Conservation (phyloP, 75 land plant genomes). For the Pinus taeda region DNA sequence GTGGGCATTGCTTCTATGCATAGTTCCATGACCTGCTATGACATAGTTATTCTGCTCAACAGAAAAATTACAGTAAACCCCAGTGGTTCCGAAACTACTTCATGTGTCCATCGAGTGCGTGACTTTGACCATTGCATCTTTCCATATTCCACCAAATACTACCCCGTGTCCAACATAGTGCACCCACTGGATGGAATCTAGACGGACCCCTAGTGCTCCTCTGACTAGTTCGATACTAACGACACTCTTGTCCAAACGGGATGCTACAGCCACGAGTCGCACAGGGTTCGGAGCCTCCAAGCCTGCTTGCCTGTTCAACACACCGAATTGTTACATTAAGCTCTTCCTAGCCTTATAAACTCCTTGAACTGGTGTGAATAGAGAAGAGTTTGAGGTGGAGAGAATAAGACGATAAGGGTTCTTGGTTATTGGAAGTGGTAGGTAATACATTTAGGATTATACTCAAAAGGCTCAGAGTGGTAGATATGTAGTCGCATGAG, state of each 20-base stretch:
- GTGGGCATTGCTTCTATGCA: constrained; percentile 39
- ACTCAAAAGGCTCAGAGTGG: too few species aligned
- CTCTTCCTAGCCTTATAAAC: too few species aligned
- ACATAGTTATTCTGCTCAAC: constrained; percentile 5
- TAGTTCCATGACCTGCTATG: constrained; percentile 23
- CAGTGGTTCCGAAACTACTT: constrained; percentile 18
- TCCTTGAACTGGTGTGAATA: too few species aligned
- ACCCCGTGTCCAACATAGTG: not conserved
- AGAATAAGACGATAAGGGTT: too few species aligned
- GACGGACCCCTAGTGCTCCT: constrained; percentile 2
- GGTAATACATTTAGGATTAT: too few species aligned
- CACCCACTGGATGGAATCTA: not conserved
- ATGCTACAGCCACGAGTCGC: not conserved
- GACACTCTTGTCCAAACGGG: not conserved
- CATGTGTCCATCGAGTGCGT: constrained; percentile 8
- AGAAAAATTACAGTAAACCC: constrained; percentile 12
- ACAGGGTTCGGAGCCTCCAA: not conserved
- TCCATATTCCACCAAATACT: not conserved
- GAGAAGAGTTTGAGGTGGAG: too few species aligned
- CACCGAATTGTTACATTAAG: too few species aligned
- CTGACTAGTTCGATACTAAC: not conserved
- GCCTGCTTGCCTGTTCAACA: not conserved
- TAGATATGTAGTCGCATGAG: too few species aligned
- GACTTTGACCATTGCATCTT: constrained; percentile 15
- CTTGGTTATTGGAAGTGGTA: too few species aligned